Percentiles rank a stretch among this genome's conserved stretches.
Evolutionary conservation across 441 rosid species (phyloP).

Genomic region (Sinapis alba): DNA sequence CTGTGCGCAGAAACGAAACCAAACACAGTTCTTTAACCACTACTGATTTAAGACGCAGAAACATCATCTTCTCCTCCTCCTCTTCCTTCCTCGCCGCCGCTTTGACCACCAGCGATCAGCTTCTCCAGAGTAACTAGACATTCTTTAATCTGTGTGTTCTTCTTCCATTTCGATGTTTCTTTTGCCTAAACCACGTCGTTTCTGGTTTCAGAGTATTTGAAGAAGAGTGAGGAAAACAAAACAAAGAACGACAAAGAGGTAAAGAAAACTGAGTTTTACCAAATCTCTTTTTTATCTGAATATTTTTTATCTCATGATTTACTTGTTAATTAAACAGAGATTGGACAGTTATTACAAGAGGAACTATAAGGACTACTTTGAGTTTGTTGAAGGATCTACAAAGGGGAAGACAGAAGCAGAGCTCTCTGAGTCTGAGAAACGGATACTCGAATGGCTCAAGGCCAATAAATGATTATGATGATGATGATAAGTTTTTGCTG

Average conservation of each 20-base stretch:
- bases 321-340: conserved; percentile 48
- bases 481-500: conserved; percentile 20
- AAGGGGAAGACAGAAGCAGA: conserved; percentile 62
- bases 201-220: conserved; percentile 60
- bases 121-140: conserved; percentile 61
- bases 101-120: conserved; percentile 52
- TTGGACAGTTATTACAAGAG: conserved; percentile 84
- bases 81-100: conserved; percentile 54
- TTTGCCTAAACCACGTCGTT: neutral
- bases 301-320: neutral
- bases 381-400: conserved; percentile 68
- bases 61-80: conserved; percentile 56
- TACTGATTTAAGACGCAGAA: conserved; percentile 46
- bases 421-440: conserved; percentile 72
- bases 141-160: neutral
- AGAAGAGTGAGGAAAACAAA: conserved; percentile 84
- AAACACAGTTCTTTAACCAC: conserved; percentile 29
- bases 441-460: conserved; percentile 80
- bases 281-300: neutral
- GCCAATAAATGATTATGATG: conserved; percentile 49
- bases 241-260: conserved; percentile 90
- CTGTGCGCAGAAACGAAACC: conserved; percentile 57
- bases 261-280: neutral
- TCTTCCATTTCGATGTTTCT: neutral
- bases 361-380: conserved; percentile 89